These are phyloP conservation scores for Suillus alpinus DNA, from an alignment of 768 basidiomycete species.

Conservation along the genomic window DNA sequence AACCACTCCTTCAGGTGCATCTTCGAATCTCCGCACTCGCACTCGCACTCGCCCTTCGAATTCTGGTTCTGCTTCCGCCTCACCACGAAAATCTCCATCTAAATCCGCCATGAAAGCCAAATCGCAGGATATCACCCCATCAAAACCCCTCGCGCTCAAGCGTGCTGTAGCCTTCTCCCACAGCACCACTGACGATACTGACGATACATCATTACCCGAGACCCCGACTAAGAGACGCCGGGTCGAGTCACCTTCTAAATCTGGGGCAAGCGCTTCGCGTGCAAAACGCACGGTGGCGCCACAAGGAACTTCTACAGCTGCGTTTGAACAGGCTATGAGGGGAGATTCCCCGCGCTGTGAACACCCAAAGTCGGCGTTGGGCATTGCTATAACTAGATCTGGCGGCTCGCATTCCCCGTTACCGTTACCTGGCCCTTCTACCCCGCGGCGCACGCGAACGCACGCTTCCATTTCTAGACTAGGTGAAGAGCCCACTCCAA, in stretches of 20 bases:
- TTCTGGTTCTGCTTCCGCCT: no score
- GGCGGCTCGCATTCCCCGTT: conserved; percentile 7
- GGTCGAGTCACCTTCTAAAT: conserved; percentile 21
- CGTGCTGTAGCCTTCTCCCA: conserved; percentile 21
- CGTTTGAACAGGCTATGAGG: conserved; percentile 21
- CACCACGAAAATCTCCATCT: conserved; percentile 17
- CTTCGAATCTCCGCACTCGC: neutral
- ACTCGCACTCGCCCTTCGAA: no score
- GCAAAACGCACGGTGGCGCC: conserved; percentile 1
- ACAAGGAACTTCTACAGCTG: neutral
- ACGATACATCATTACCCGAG: conserved; percentile 31
- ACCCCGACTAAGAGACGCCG: conserved; percentile 45
- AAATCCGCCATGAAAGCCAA: conserved; percentile 19
- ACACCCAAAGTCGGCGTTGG: neutral
- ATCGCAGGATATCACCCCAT: conserved; percentile 18
- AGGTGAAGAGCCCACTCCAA: neutral
- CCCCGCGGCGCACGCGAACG: conserved; percentile 19
- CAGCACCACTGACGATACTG: conserved; percentile 7
- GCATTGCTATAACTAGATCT: neutral
- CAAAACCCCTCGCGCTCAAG: conserved; percentile 38
- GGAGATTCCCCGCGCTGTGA: neutral
- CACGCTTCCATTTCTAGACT: conserved; percentile 12
- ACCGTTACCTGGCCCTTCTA: conserved; percentile 22
- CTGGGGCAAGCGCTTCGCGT: conserved; percentile 13
- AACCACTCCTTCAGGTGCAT: neutral